Evolutionary conservation across 495 filamentous ascomycete genomes (phyloP).

Genomic region (Hypoxylon fuscum): DNA sequence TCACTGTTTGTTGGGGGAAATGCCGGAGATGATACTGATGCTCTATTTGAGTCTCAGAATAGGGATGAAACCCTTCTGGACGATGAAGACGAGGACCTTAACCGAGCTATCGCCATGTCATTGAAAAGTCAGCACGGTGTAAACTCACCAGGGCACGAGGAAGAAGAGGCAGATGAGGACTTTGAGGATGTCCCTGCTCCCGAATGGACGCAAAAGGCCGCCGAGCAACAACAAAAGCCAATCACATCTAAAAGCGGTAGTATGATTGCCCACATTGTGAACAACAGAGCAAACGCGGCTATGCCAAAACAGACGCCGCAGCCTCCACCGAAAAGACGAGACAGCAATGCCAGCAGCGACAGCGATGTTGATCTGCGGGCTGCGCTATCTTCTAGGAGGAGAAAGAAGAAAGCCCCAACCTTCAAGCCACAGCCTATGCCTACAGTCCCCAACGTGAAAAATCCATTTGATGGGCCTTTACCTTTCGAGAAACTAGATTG

Average conservation of each 20-base stretch:
- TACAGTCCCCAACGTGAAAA: slow-evolving; percentile 51
- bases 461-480: slow-evolving; percentile 78
- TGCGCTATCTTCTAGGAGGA: slow-evolving; percentile 64
- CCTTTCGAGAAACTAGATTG: slow-evolving; percentile 90
- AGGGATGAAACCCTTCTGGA: slow-evolving; percentile 49
- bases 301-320: slow-evolving; percentile 54
- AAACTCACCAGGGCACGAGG: slow-evolving; percentile 36
- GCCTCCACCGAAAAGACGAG: slow-evolving; percentile 44
- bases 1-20: slow-evolving; percentile 73
- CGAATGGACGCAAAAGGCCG: slow-evolving; percentile 64
- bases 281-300: slow-evolving; percentile 65
- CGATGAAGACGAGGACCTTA: slow-evolving; percentile 80
- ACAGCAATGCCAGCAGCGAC: slow-evolving; percentile 61
- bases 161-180: slow-evolving; percentile 53
- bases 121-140: slow-evolving; percentile 60
- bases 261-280: slow-evolving; percentile 70
- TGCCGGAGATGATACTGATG: slow-evolving; percentile 36
- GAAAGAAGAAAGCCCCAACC: slow-evolving; percentile 47
- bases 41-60: slow-evolving; percentile 41
- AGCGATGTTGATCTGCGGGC: slow-evolving; percentile 71
- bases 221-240: slow-evolving; percentile 58
- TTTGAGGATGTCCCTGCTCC: slow-evolving; percentile 60
- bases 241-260: slow-evolving; percentile 61
- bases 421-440: slow-evolving; percentile 37
- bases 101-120: slow-evolving; percentile 84